Evolutionary conservation across 2,329 filamentous ascomycete genomes (phyloP).

Genomic region (Aspergillus ibericus): DNA sequence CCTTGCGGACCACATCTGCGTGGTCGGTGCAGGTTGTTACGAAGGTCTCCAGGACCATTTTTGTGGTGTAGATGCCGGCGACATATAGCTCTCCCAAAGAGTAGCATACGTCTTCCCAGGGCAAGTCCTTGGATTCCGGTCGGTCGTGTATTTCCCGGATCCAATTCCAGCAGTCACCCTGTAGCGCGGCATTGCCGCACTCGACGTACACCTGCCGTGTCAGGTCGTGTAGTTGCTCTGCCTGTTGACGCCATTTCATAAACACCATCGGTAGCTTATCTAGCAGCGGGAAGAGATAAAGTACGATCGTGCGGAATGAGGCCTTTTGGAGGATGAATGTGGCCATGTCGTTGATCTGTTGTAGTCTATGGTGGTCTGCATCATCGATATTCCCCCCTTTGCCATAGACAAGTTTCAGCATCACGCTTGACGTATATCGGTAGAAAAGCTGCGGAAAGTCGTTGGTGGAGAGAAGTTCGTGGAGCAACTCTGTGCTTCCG

Average conservation of each 20-base stretch:
- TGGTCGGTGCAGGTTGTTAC: conserved; percentile 50
- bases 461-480: conserved; percentile 40
- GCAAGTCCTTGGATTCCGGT: conserved; percentile 44
- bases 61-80: conserved; percentile 52
- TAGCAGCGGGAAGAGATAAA: conserved; percentile 15
- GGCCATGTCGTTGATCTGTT: conserved; percentile 49
- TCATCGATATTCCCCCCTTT: conserved; percentile 46
- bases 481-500: conserved; percentile 49
- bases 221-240: conserved; percentile 18
- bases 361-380: conserved; percentile 45
- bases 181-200: conserved; percentile 6
- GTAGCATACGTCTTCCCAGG: conserved; percentile 46
- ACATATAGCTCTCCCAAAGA: conserved; percentile 48
- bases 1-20: conserved; percentile 40
- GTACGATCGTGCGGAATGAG: conserved; percentile 3
- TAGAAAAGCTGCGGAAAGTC: conserved; percentile 51
- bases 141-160: conserved; percentile 14
- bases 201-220: conserved; percentile 12
- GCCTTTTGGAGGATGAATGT: conserved; percentile 12
- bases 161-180: conserved; percentile 23
- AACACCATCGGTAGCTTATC: conserved; percentile 5
- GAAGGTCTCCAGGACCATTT: conserved; percentile 47
- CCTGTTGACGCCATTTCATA: conserved; percentile 13
- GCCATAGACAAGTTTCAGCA: conserved; percentile 54
- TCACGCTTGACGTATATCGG: conserved; percentile 51